Percentiles rank a stretch among this genome's conserved stretches.
phyloP scores from a whole-genome alignment of 2,329 filamentous ascomycete genomes.

The Clonostachys rosea region DNA sequence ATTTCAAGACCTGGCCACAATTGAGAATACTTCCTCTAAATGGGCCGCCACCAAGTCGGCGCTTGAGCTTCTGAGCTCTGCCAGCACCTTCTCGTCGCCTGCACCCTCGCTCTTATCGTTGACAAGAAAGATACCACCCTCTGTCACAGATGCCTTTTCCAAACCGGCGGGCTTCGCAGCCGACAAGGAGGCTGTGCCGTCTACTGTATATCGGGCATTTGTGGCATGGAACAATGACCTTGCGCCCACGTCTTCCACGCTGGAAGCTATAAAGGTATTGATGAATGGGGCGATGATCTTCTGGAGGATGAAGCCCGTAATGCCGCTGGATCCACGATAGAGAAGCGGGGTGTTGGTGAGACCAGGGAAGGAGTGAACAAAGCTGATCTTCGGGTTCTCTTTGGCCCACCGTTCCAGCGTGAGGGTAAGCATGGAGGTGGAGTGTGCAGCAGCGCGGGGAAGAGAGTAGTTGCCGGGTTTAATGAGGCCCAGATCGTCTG shows the following conservation, averaged over 20 bases:
- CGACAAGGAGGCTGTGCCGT: too few relatives aligned
- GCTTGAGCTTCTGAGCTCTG: too few relatives aligned
- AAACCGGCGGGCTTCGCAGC: too few relatives aligned
- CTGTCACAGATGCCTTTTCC: too few relatives aligned
- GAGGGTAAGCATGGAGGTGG: conserved; percentile 43
- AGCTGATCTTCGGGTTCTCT: conserved; percentile 29
- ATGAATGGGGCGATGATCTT: not conserved
- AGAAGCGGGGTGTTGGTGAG: conserved; percentile 12
- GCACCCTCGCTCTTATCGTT: not conserved
- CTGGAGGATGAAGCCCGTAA: not conserved
- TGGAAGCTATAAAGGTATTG: too few relatives aligned
- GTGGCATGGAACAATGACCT: conserved; percentile 12
- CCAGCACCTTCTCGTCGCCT: too few relatives aligned
- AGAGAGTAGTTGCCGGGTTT: conserved; percentile 23
- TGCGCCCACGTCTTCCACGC: conserved; percentile 9
- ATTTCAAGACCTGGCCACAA: too few relatives aligned
- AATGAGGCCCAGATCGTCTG: conserved; percentile 37
- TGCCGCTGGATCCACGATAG: conserved; percentile 10
- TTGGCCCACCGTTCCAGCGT: conserved; percentile 38
- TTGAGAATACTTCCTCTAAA: too few relatives aligned
- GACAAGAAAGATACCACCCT: not conserved
- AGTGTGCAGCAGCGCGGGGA: conserved; percentile 32
- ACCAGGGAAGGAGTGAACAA: conserved; percentile 27
- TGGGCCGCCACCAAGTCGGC: too few relatives aligned
- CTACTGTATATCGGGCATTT: conserved; percentile 10